Conservation (phyloP, 805 yeast genomes). For the Starmerella bombi region DNA sequence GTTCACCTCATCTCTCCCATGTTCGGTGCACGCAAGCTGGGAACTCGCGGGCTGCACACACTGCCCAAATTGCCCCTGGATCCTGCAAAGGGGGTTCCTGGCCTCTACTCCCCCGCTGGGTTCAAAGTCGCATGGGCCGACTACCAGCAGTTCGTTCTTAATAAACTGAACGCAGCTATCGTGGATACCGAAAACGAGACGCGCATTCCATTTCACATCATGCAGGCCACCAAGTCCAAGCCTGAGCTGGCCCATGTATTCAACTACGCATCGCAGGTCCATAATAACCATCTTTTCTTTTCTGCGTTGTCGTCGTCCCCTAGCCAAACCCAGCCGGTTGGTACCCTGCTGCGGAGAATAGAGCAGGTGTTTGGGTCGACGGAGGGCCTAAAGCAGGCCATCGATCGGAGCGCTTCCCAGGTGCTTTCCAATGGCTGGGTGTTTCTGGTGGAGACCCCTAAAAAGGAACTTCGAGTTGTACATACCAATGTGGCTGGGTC, state of each 20-base stretch:
- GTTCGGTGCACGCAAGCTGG: too few species aligned
- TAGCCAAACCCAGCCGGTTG: conserved; percentile 9
- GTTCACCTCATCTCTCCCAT: too few species aligned
- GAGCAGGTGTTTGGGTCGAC: conserved; percentile 58
- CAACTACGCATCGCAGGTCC: conserved; percentile 82
- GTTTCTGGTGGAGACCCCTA: conserved; percentile 62
- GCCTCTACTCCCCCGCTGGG: conserved; percentile 52
- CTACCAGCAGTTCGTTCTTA: conserved; percentile 48
- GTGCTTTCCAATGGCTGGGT: conserved; percentile 83
- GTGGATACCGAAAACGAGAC: conserved; percentile 71
- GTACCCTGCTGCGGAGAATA: conserved; percentile 32
- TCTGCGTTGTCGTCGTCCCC: conserved; percentile 14
- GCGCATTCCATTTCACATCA: conserved; percentile 57
- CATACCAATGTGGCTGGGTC: conserved; percentile 86
- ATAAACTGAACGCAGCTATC: conserved; percentile 48
- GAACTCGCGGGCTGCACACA: conserved; percentile 37
- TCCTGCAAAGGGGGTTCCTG: conserved; percentile 41
- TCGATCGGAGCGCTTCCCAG: conserved; percentile 54
- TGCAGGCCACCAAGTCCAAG: conserved; percentile 47
- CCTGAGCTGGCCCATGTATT: conserved; percentile 55
- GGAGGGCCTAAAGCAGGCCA: conserved; percentile 57
- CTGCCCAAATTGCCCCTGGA: conserved; percentile 44
- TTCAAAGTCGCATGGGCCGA: conserved; percentile 68
- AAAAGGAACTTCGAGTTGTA: conserved; percentile 43
- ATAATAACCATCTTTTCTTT: conserved; percentile 81